A percentile compares a stretch with the other conserved stretches of the same genome.
These are phyloP conservation scores for Phaeosphaeriaceae sp. DNA, from an alignment of 2,329 filamentous ascomycete genomes.

Conservation along the genomic window DNA sequence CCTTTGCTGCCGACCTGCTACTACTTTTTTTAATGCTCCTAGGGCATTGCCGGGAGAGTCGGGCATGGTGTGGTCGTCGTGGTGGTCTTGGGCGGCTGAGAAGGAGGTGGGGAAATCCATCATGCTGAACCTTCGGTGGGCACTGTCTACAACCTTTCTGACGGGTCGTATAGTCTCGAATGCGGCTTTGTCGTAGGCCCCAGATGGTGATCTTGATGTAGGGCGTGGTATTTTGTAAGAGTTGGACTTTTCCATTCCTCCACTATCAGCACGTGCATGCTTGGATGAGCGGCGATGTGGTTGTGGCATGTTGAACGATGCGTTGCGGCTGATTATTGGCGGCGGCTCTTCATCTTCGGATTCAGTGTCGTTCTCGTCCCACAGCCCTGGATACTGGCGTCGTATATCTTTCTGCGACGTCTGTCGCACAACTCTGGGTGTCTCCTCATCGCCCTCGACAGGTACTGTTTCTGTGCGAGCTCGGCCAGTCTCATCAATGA, in stretches of 20 bases:
- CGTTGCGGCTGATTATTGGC: conserved; percentile 41
- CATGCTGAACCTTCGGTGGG: conserved; percentile 40
- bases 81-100: conserved; percentile 21
- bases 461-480: conserved; percentile 55
- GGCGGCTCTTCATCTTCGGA: conserved; percentile 45
- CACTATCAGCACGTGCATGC: conserved; percentile 44
- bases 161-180: conserved; percentile 38
- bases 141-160: conserved; percentile 28
- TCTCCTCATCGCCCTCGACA: conserved; percentile 43
- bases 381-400: conserved; percentile 53
- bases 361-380: conserved; percentile 50
- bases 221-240: conserved; percentile 45
- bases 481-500: conserved; percentile 56
- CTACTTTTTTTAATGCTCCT: conserved; percentile 49
- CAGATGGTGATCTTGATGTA: conserved; percentile 36
- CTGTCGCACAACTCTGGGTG: conserved; percentile 29
- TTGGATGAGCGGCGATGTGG: conserved; percentile 43
- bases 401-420: conserved; percentile 35
- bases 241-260: conserved; percentile 32
- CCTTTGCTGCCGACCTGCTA: conserved; percentile 45
- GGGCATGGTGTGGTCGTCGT: conserved; percentile 31
- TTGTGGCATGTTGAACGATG: conserved; percentile 43
- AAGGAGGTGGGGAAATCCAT: conserved; percentile 40
- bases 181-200: conserved; percentile 39
- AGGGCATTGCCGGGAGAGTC: conserved; percentile 49